Evolutionary conservation across 1,284 basidiomycete species (phyloP), one percentile per base, ranked within the genome.

Genomic region (Gomphus bonarii): DNA sequence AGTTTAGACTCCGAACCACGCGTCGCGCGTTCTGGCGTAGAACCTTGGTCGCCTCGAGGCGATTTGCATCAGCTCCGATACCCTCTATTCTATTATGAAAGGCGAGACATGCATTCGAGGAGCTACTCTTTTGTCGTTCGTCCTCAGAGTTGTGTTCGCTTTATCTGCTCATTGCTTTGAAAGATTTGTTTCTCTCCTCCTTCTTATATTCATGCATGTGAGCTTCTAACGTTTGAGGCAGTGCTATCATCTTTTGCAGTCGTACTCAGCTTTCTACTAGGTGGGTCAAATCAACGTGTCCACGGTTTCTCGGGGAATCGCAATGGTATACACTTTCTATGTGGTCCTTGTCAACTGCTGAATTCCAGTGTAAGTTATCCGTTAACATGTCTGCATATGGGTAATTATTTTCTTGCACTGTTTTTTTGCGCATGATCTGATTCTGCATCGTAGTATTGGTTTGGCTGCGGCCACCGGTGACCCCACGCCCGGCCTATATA

Each of bases 251-350:
- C 59, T 69, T 70, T 68, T 73, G 64, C 73, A 70, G 65, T 57
- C 50, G 59, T 53, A 59, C 36, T 61, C 51, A 57, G 40, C 31
- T 31, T 16, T 33, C 12, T n/a, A 20, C 12, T 61, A 91, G 88
- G 80, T 90, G 58, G 87, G 84, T 57, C 88, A 90, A 78, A 88
- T 84, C 66, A 89, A 82, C 67, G 85, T 84, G 48, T 81, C 83
- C 20, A 75, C 73, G 36, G 81, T 88, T 28, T 85, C 87, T 60
- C 78, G 80, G 60, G 77, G 75, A 60, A 80, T 91, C 60, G 76
- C 78, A 59, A 85, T 91, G 85, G 87, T 63, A 54, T 35, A 62
- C 87, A 67, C 70, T 58, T 48, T n/a, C 46, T 11, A 50, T 46
- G 42, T 31, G 31, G 20, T 35, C 28, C 33, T 52, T 52, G 48